phyloP scores from a whole-genome alignment of 176 grass and related monocot species.

The Avena insularis region DNA sequence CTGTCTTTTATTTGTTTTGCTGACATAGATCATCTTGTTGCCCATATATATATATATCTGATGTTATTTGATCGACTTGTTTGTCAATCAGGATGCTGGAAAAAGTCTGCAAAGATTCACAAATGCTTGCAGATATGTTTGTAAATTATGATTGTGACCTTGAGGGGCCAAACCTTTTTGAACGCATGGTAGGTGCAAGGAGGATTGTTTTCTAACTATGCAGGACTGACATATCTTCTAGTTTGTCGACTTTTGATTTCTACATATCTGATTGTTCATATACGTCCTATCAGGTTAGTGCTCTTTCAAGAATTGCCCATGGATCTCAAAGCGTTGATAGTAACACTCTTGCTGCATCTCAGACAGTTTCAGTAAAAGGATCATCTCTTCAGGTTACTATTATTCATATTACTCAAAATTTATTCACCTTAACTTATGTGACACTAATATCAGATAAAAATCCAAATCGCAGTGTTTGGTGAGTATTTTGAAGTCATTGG shows the following conservation, averaged over 20 bases:
- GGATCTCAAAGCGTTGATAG: slow-evolving; percentile 81
- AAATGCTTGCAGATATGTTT: slow-evolving; percentile 99
- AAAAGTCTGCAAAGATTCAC: slow-evolving; percentile 97
- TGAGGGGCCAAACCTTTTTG: slow-evolving; percentile 96
- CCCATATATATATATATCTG: slow-evolving; percentile 5
- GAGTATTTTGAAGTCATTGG: slow-evolving; percentile 96
- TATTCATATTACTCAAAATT: slow-evolving; percentile 32
- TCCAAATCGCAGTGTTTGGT: slow-evolving; percentile 75
- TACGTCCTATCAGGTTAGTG: slow-evolving; percentile 74
- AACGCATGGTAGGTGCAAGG: slow-evolving; percentile 65
- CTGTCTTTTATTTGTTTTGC: slow-evolving; percentile 36
- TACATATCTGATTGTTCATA: slow-evolving; percentile 35
- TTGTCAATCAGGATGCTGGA: slow-evolving; percentile 86
- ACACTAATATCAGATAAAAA: slow-evolving; percentile 42
- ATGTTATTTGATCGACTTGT: slow-evolving; percentile 45
- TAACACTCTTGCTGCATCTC: slow-evolving; percentile 64
- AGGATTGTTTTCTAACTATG: slow-evolving; percentile 22
- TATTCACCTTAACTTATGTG: slow-evolving; percentile 19
- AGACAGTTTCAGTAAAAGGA: slow-evolving; percentile 86
- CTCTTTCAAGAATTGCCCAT: slow-evolving; percentile 90
- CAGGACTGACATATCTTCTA: neutral
- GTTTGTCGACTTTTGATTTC: slow-evolving; percentile 27
- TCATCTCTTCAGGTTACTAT: slow-evolving; percentile 94
- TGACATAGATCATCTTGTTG: neutral
- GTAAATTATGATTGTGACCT: slow-evolving; percentile 99